phyloP scores from a whole-genome alignment of 805 yeast species.

The Wickerhamomyces xylosicus region DNA sequence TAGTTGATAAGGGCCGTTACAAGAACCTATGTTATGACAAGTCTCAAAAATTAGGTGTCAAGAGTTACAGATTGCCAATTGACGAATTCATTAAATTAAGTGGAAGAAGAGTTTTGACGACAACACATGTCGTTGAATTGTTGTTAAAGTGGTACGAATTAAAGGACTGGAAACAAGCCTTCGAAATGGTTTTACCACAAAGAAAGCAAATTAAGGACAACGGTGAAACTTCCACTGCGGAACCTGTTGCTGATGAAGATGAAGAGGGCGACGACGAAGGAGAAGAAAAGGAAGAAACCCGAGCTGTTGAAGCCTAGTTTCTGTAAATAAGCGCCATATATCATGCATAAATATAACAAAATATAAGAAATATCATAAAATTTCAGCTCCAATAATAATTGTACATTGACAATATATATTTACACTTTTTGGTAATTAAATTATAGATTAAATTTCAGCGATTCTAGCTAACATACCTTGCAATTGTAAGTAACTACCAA shows the following conservation, averaged over 20 bases:
- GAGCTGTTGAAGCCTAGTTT: no score
- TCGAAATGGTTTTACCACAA: conserved; percentile 78
- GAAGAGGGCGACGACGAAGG: neutral
- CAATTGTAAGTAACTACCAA: conserved; percentile 75
- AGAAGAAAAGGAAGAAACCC: neutral
- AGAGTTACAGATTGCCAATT: conserved; percentile 76
- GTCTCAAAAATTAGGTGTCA: conserved; percentile 62
- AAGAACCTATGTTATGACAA: conserved; percentile 71
- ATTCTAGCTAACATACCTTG: conserved; percentile 69
- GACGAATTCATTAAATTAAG: conserved; percentile 73
- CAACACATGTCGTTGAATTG: conserved; percentile 90
- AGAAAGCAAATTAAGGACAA: conserved; percentile 35
- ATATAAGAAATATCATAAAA: no score
- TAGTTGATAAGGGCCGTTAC: conserved; percentile 90
- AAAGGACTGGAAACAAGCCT: conserved; percentile 77
- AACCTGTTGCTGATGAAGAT: neutral
- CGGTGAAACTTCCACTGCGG: neutral
- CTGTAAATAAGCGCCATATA: no score
- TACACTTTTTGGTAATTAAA: no score
- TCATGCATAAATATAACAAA: no score
- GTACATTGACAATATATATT: no score
- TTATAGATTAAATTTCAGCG: conserved; percentile 2
- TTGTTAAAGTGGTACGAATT: conserved; percentile 71
- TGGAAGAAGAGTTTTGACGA: conserved; percentile 85
- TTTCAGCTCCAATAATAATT: no score